Percentiles rank a stretch among this genome's conserved stretches.
Conservation (phyloP, 2,329 filamentous ascomycete genomes). For the Fusarium mundagurra region DNA sequence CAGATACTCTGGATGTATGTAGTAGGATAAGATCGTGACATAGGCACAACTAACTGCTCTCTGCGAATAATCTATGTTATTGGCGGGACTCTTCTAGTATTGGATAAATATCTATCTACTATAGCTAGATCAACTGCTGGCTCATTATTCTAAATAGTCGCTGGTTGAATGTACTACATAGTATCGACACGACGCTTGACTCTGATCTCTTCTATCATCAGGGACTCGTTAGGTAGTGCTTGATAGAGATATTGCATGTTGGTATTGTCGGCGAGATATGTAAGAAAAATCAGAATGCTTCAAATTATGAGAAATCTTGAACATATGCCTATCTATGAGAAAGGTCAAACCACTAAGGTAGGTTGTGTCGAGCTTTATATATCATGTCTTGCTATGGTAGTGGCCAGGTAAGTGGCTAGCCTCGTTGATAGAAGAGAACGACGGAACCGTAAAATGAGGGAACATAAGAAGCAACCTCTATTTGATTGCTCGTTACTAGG, state of each 20-base stretch:
- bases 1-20: neutral
- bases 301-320: neutral
- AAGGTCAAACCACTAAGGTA: neutral
- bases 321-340: neutral
- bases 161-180: neutral
- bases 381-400: neutral
- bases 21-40: neutral
- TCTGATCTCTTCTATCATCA: neutral
- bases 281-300: neutral
- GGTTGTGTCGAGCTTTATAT: neutral
- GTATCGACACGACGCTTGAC: neutral
- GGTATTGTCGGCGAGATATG: neutral
- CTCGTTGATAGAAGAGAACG: neutral
- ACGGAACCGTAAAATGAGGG: neutral
- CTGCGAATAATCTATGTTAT: neutral
- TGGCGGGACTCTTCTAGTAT: neutral
- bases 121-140: neutral
- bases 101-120: neutral
- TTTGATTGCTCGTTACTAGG: neutral
- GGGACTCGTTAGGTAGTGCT: neutral
- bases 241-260: neutral
- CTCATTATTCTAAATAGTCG: too few relatives aligned
- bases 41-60: neutral
- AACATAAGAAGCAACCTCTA: neutral
- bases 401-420: neutral